Evolutionary conservation across 352 stramenopile species (phyloP), one percentile per base, ranked within the genome.

Genomic region (Globisporangium sylvaticum): DNA sequence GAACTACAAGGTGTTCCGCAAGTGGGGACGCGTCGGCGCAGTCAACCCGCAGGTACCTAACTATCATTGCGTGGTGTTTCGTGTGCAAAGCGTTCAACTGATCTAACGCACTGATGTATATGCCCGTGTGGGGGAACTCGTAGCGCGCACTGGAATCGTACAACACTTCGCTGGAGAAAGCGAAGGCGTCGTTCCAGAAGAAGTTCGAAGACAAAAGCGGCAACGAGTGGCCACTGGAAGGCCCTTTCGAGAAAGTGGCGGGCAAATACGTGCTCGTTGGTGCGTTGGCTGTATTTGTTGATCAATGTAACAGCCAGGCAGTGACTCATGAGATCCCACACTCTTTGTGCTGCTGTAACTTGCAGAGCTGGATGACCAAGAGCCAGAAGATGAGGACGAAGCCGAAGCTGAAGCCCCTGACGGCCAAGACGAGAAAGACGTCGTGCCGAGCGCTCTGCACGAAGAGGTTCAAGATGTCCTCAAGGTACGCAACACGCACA

Each of bases 231-330:
- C 81, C 81, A 5, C 67, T 89, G 10, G 44, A 39, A 25, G 73
- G 57, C 1, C 66, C 63, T 0, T 92, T 92, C 54, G 73, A 80
- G 53, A 78, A 69, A 42, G 71, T 87, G 18, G 55, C 67, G 10
- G 72, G 78, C 6, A 88, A 88, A 73, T 92, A 90, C 60, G 78
- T 87, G 22, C 77, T 92, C 6, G 80, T 92, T 39, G 83, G 83
- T 91, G 44, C 58, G 73, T 73, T 22, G 12, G 5, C 3, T 18
- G 22, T 15, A 22, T 22, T 50, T 32, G 29, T 32, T 32, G n/a
- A n/a, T n/a, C n/a, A n/a, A n/a, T n/a, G n/a, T n/a, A n/a, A n/a
- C n/a, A n/a, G n/a, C n/a, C n/a, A n/a, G n/a, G n/a, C n/a, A n/a
- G n/a, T n/a, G n/a, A n/a, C n/a, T n/a, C n/a, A n/a, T n/a, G n/a